Evolutionary conservation across 306 rosid genomes (phyloP), one percentile per base, ranked within the genome.

Genomic region (Rubus idaeus): DNA sequence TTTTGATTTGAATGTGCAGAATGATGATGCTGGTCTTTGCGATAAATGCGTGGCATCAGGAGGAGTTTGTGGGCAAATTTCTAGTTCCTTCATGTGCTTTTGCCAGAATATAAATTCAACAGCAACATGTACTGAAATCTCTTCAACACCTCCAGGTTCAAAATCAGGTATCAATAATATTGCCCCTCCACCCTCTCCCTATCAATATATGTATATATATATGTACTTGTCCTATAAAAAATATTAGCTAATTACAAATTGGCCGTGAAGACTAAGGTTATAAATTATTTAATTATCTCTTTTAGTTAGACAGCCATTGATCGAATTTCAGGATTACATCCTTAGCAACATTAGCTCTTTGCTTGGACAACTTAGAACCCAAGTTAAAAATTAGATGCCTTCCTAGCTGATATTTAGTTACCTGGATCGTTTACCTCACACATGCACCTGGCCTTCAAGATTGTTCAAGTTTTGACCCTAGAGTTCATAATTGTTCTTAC

Each of bases 11-110:
- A 0, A 42, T 5, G 2, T 73, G 18, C 0, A 0, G 18, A 9
- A 42, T 26, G 4, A 0, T 44, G 35, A 8, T 30, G 16, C 4
- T 26, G 45, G 0, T 13, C 0, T 2, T 2, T 74, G 77, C 77
- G 0, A 0, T 30, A 9, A 0, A 0, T 74, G 77, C 14, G 0
- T 5, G 10, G 2, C 0, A 0, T 58, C 77, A 1, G 18, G 46
- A 0, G 77, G 77, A 16, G 1, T 8, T n/a, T 74, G 77, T 74
- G 77, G 69, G 42, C 10, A 41, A 21, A 0, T n/a, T n/a, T n/a
- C 5, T 26, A 14, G 42, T 3, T 23, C 30, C 0, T 74, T 74
- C 44, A 0, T 0, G 5, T 74, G 77, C 77, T 26, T 7, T 16
- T 74, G 77, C 57, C 18, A 3, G 5, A 20, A 23, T 14, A 2